Conservation (phyloP, 2,329 filamentous ascomycete species). For the Diplodia scrobiculata region DNA sequence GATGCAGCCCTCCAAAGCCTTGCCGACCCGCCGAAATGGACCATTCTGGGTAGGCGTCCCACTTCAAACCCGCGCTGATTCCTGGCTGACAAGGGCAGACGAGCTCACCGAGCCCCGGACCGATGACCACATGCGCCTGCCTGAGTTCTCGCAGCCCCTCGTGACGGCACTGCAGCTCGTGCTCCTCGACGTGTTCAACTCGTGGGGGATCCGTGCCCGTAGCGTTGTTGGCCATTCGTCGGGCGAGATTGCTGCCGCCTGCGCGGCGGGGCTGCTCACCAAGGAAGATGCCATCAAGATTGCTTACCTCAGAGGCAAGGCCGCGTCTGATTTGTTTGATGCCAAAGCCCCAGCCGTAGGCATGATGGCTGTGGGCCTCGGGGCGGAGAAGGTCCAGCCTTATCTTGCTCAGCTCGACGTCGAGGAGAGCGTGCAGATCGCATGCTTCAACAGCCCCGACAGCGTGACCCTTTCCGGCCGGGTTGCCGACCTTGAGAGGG, state of each 20-base stretch:
- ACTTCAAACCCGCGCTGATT: too few relatives aligned
- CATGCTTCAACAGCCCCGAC: slow-evolving; percentile 32
- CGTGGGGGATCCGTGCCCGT: slow-evolving; percentile 19
- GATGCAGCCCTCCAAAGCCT: slow-evolving; percentile 34
- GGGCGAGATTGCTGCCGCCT: slow-evolving; percentile 31
- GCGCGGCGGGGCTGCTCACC: slow-evolving; percentile 30
- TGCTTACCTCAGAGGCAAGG: slow-evolving; percentile 30
- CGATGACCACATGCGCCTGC: slow-evolving; percentile 26
- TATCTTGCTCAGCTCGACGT: slow-evolving; percentile 31
- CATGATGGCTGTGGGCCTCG: slow-evolving; percentile 37
- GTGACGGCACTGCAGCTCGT: slow-evolving; percentile 30
- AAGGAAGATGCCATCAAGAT: slow-evolving; percentile 29
- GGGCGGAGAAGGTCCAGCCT: slow-evolving; percentile 21
- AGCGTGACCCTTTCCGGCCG: slow-evolving; percentile 24
- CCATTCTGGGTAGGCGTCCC: background rate
- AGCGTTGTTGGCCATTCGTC: slow-evolving; percentile 29
- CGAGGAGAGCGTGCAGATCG: slow-evolving; percentile 24
- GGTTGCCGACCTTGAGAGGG: background rate
- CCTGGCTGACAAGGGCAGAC: background rate
- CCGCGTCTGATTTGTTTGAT: background rate
- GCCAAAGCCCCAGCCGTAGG: slow-evolving; percentile 15
- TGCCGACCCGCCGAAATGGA: slow-evolving; percentile 30
- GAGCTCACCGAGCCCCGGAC: slow-evolving; percentile 29
- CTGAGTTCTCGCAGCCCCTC: slow-evolving; percentile 29
- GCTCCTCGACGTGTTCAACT: slow-evolving; percentile 17